Evolutionary conservation across 1,284 basidiomycete genomes (phyloP).

Genomic region (Rhodotorula sp.): DNA sequence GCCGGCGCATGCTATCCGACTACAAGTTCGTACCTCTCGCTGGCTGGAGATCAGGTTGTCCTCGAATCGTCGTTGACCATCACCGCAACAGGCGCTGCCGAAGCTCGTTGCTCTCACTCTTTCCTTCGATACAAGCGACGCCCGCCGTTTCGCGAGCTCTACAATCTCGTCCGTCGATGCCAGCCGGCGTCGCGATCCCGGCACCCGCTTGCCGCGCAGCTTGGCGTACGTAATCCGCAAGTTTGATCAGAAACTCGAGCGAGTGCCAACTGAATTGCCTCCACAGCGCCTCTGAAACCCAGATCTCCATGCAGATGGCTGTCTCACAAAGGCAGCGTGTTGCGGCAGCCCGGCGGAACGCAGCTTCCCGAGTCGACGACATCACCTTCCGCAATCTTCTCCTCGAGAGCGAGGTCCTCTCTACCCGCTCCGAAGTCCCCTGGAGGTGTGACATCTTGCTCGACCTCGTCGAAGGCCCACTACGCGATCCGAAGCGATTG

Average conservation of each 20-base stretch:
- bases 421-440: conserved; percentile 82
- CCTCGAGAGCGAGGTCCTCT: conserved; percentile 83
- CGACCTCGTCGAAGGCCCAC: conserved; percentile 87
- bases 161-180: background rate
- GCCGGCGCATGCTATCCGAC: conserved; percentile 70
- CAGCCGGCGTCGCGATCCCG: background rate
- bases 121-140: conserved; percentile 68
- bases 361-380: conserved; percentile 91
- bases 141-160: conserved; percentile 74
- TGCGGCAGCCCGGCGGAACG: conserved; percentile 82
- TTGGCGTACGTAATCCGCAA: too few species aligned
- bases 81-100: conserved; percentile 66
- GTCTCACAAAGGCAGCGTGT: conserved; percentile 63
- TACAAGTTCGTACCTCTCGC: conserved; percentile 63
- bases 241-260: too few species aligned
- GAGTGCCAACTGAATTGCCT: too few species aligned
- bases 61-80: background rate
- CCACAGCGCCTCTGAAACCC: background rate
- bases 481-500: conserved; percentile 86
- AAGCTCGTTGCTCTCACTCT: conserved; percentile 77
- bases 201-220: too few species aligned
- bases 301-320: background rate
- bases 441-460: conserved; percentile 90
- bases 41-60: background rate
- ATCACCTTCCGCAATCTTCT: conserved; percentile 65